Evolutionary conservation across 331 rosid genomes (phyloP).

Genomic region (Phaseolus coccineus): DNA sequence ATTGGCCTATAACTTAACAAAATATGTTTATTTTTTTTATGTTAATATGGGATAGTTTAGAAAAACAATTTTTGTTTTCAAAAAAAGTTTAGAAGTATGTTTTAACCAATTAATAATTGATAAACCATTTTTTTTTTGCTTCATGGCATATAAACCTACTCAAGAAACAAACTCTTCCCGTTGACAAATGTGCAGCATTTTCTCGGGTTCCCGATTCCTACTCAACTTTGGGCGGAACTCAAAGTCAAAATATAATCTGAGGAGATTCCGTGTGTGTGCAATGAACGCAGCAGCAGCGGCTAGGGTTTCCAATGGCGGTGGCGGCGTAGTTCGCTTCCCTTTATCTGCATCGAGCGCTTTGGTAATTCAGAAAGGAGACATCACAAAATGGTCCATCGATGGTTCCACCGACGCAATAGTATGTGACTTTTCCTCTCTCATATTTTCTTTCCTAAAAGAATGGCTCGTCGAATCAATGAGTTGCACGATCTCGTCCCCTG

Average conservation of each 20-base stretch:
- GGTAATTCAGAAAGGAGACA: slow-evolving; percentile 84
- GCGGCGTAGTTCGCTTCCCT: slow-evolving; percentile 63
- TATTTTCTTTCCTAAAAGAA: background rate
- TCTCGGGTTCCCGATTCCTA: background rate
- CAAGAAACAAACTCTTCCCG: background rate
- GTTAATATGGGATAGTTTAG: too few relatives aligned
- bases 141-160: too few relatives aligned
- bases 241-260: slow-evolving; percentile 19
- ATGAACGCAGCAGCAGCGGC: slow-evolving; percentile 33
- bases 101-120: too few relatives aligned
- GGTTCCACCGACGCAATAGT: slow-evolving; percentile 86
- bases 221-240: background rate
- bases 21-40: too few relatives aligned
- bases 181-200: background rate
- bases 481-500: background rate
- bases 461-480: background rate
- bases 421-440: slow-evolving; percentile 7
- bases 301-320: slow-evolving; percentile 50
- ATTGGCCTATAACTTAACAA: too few relatives aligned
- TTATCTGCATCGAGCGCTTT: slow-evolving; percentile 64
- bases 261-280: slow-evolving; percentile 4
- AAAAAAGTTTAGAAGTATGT: too few relatives aligned
- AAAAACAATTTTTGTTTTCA: too few relatives aligned
- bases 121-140: too few relatives aligned
- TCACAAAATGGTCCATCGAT: slow-evolving; percentile 82